phyloP scores from a whole-genome alignment of 2,329 filamentous ascomycete genomes.

The Fusarium buharicum region DNA sequence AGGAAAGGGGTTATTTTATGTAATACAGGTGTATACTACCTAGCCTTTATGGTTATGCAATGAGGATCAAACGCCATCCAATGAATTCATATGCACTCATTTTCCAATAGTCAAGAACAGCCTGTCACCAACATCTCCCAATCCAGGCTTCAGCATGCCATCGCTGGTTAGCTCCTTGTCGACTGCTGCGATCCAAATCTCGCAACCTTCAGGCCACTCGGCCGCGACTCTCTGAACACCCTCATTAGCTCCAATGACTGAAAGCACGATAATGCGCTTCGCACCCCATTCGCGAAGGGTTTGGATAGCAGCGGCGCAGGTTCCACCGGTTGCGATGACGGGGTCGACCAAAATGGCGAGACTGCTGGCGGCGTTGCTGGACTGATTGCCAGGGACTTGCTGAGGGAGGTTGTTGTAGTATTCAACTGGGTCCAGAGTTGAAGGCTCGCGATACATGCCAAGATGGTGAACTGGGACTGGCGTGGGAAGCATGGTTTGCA shows the following conservation, averaged over 20 bases:
- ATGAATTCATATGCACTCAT: slow-evolving; percentile 52
- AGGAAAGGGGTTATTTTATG: slow-evolving; percentile 34
- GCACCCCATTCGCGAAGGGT: slow-evolving; percentile 92
- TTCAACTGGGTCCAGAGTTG: slow-evolving; percentile 88
- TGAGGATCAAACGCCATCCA: slow-evolving; percentile 10
- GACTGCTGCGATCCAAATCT: slow-evolving; percentile 85
- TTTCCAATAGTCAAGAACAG: slow-evolving; percentile 91
- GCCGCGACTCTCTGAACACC: slow-evolving; percentile 78
- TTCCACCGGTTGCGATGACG: slow-evolving; percentile 92
- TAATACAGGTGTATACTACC: slow-evolving; percentile 37
- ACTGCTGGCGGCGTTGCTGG: slow-evolving; percentile 54
- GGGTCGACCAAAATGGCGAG: slow-evolving; percentile 90
- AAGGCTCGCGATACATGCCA: slow-evolving; percentile 91
- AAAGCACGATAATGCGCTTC: slow-evolving; percentile 79
- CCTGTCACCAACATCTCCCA: slow-evolving; percentile 91
- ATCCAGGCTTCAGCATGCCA: slow-evolving; percentile 90
- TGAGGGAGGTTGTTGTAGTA: slow-evolving; percentile 98
- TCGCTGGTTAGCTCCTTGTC: slow-evolving; percentile 78
- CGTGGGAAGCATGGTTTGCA: slow-evolving; percentile 82
- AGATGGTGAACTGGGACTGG: slow-evolving; percentile 91
- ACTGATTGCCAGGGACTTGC: slow-evolving; percentile 60
- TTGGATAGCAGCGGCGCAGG: slow-evolving; percentile 88
- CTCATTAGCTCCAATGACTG: slow-evolving; percentile 75
- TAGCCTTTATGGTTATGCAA: slow-evolving; percentile 30
- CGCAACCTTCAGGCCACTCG: slow-evolving; percentile 80